Evolutionary conservation across 23 red algal genomes (phyloP).

Genomic region (Gracilariopsis chorda): DNA sequence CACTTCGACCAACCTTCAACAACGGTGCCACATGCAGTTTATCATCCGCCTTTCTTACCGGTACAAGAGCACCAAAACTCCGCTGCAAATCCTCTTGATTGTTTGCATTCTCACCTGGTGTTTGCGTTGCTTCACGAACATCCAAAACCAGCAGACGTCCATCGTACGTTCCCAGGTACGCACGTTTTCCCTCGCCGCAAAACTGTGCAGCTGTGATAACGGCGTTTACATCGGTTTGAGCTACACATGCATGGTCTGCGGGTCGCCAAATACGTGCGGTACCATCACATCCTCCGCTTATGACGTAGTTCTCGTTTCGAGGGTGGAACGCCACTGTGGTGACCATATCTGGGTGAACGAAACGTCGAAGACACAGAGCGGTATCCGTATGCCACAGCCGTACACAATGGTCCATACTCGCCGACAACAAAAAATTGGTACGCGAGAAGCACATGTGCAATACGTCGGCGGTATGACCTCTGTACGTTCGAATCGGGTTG

Average conservation of each 20-base stretch:
- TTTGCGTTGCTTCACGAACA: neutral
- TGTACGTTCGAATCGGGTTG: constrained; percentile 22
- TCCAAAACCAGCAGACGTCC: constrained; percentile 45
- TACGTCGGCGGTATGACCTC: constrained; percentile 62
- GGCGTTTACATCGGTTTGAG: constrained; percentile 36
- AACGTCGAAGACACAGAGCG: constrained; percentile 70
- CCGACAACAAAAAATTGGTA: constrained; percentile 70
- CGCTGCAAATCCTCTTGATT: neutral
- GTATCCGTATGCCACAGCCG: constrained; percentile 85
- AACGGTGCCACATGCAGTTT: neutral
- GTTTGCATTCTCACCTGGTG: neutral
- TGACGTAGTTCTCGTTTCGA: constrained; percentile 60
- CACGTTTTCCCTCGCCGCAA: constrained; percentile 11
- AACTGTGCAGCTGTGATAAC: constrained; percentile 74
- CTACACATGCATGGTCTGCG: constrained; percentile 28
- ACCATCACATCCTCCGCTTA: constrained; percentile 77
- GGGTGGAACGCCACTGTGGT: constrained; percentile 83
- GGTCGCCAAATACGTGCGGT: constrained; percentile 67
- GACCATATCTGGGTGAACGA: constrained; percentile 89
- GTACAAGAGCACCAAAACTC: neutral
- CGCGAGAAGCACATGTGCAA: constrained; percentile 43
- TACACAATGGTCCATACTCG: constrained; percentile 81
- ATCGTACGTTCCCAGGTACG: constrained; percentile 71
- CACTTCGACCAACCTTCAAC: neutral
- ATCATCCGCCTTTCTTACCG: neutral